A percentile compares a stretch with the other conserved stretches of the same genome.
These are phyloP conservation scores for Eruca vesicaria DNA, from an alignment of 441 rosid species.

Conservation along the genomic window DNA sequence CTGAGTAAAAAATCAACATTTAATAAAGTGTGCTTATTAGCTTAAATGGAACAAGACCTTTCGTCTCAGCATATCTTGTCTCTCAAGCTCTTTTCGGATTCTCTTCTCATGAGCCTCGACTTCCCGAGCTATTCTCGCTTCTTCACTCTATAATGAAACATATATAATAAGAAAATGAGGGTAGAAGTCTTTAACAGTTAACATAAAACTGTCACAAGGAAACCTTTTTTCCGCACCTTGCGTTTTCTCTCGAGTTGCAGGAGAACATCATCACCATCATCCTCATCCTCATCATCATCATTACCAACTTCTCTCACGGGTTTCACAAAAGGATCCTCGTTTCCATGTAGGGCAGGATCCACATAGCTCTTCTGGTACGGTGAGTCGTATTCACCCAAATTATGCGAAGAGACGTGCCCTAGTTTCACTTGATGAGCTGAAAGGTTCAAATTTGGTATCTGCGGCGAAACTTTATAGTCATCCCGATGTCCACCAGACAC, in stretches of 20 bases:
- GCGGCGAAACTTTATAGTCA: conserved; percentile 51
- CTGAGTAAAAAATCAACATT: conserved; percentile 6
- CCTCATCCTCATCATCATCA: conserved; percentile 61
- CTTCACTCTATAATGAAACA: conserved; percentile 62
- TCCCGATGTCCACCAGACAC: conserved; percentile 40
- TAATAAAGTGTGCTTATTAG: background rate
- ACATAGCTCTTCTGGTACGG: conserved; percentile 47
- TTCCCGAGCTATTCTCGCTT: conserved; percentile 81
- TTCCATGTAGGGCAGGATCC: conserved; percentile 41
- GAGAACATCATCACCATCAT: conserved; percentile 52
- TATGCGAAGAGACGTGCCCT: conserved; percentile 48
- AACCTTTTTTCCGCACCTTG: conserved; percentile 45
- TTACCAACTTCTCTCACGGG: conserved; percentile 53
- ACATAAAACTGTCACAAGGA: background rate
- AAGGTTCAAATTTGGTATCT: conserved; percentile 63
- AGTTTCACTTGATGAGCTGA: conserved; percentile 60
- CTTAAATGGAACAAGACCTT: conserved; percentile 49
- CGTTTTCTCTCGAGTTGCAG: conserved; percentile 65
- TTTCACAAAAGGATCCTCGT: conserved; percentile 50
- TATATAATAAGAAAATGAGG: conserved; percentile 7
- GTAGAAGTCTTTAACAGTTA: background rate
- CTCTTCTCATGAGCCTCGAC: conserved; percentile 86
- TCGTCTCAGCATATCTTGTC: conserved; percentile 78
- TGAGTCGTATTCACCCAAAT: conserved; percentile 49
- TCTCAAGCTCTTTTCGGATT: conserved; percentile 85